These are phyloP conservation scores for Tympanopsis confertula DNA, from an alignment of 2,329 filamentous ascomycete species.

Conservation along the genomic window DNA sequence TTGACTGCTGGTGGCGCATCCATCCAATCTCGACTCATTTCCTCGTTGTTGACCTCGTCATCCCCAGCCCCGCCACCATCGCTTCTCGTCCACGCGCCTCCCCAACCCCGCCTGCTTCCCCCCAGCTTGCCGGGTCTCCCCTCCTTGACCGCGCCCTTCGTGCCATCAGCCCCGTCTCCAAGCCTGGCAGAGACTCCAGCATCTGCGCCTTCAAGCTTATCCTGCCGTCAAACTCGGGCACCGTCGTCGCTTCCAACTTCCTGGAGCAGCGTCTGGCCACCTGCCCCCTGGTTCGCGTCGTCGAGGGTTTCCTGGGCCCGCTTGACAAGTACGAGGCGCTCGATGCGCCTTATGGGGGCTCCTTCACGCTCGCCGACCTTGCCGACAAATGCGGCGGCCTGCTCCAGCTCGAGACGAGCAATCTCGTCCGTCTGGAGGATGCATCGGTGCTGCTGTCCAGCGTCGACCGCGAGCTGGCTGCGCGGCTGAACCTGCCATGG, in stretches of 20 bases:
- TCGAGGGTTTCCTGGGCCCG: background rate
- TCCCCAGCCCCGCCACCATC: background rate
- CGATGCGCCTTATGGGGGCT: background rate
- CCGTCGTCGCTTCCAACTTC: background rate
- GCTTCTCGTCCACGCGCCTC: background rate
- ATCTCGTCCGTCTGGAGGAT: background rate
- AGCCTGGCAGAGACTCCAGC: background rate
- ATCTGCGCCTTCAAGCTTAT: background rate
- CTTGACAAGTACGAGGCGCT: background rate
- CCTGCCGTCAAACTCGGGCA: background rate
- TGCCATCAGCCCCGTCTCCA: background rate
- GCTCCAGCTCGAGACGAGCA: background rate
- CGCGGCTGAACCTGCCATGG: background rate
- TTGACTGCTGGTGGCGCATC: background rate
- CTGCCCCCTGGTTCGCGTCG: background rate
- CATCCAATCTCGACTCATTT: background rate
- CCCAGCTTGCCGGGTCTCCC: too few species aligned
- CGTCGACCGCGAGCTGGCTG: background rate
- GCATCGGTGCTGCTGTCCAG: background rate
- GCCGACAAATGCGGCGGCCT: background rate
- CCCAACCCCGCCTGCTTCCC: background rate
- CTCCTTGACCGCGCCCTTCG: background rate
- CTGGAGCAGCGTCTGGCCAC: background rate
- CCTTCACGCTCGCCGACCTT: background rate
- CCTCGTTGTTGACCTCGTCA: background rate